Conservation (phyloP, 2,329 filamentous ascomycete species). For the Teratosphaeria epicoccoides region DNA sequence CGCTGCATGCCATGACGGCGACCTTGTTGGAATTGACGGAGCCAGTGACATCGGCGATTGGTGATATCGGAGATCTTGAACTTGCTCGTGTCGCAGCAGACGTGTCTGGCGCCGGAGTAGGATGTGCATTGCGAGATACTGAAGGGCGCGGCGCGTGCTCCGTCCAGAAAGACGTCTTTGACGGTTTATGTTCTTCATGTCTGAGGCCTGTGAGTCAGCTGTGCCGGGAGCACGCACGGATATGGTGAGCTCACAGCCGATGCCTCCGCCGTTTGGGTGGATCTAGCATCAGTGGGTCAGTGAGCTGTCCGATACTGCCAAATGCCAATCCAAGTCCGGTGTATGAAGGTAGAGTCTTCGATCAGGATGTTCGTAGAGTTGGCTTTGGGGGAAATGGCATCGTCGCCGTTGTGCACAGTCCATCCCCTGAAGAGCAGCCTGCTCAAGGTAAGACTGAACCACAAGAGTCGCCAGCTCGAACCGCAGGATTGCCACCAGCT, state of each 20-base stretch:
- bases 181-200: background rate
- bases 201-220: background rate
- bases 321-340: slow-evolving; percentile 45
- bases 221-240: background rate
- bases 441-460: too few relatives aligned
- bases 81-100: background rate
- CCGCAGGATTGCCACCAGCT: too few relatives aligned
- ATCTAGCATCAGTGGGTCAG: too few relatives aligned
- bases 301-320: slow-evolving; percentile 50
- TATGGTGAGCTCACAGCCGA: background rate
- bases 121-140: background rate
- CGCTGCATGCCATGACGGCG: background rate
- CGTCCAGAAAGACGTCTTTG: background rate
- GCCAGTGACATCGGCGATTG: background rate
- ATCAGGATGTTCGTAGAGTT: slow-evolving; percentile 47
- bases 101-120: background rate
- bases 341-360: slow-evolving; percentile 39
- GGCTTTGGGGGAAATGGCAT: slow-evolving; percentile 43
- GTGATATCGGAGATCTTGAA: background rate
- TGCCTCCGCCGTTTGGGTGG: background rate
- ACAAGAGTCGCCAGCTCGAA: too few relatives aligned
- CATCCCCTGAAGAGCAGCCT: slow-evolving; percentile 43
- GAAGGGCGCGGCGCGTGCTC: background rate
- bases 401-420: slow-evolving; percentile 44
- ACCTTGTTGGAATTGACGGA: background rate